Conservation (phyloP, 73 alveolate species). For the Blepharisma stoltei region DNA sequence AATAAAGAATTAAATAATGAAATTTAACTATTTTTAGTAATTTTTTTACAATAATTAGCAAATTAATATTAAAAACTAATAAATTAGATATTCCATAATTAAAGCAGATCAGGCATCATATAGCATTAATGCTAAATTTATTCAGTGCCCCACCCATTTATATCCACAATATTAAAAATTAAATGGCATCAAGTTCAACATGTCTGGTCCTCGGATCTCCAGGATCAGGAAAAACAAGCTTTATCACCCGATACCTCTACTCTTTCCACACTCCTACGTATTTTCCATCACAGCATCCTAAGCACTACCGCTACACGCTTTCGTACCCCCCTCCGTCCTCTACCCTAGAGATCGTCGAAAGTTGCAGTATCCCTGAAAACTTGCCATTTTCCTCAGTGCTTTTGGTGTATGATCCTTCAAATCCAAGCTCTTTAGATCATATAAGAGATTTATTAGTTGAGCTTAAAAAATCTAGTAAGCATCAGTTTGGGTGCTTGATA, state of each 20-base stretch:
- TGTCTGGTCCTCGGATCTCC: constrained; percentile 19
- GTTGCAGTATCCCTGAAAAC: background rate
- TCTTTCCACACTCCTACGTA: background rate
- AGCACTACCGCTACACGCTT: background rate
- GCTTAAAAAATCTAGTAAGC: background rate
- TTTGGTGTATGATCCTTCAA: background rate
- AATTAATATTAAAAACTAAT: too few relatives aligned
- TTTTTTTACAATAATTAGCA: too few relatives aligned
- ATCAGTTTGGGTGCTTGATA: background rate
- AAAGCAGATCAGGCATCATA: too few relatives aligned
- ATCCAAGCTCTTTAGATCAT: background rate
- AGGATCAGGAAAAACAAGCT: constrained; percentile 14
- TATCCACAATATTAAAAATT: too few relatives aligned
- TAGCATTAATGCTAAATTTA: too few relatives aligned
- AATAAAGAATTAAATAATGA: too few relatives aligned
- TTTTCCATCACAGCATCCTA: constrained; percentile 22
- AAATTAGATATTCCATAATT: too few relatives aligned
- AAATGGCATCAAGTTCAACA: too few relatives aligned
- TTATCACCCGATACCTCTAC: constrained; percentile 2
- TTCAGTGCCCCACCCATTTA: too few relatives aligned
- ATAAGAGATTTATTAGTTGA: background rate
- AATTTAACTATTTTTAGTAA: too few relatives aligned
- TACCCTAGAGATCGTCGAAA: background rate
- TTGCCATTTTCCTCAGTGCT: constrained; percentile 6
- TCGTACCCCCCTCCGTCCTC: constrained; percentile 18